Base-by-base conservation (phyloP, 2,329 filamentous ascomycete genomes). In the Alternaria alternata region DNA sequence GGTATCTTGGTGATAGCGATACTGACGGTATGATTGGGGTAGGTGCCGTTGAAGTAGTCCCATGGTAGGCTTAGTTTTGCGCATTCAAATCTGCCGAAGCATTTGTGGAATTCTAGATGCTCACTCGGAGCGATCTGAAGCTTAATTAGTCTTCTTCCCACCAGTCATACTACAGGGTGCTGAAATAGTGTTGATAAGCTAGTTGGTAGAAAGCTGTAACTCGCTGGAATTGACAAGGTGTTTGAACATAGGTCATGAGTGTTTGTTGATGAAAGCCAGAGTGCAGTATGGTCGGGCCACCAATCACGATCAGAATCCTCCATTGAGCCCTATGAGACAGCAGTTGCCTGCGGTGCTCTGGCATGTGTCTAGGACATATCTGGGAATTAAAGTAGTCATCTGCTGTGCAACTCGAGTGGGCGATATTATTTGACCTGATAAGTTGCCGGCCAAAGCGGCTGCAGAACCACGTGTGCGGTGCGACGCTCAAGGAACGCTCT, bases 21-120 rank as follows among this genome's bases (percentile, higher is more conserved):
- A 52, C 68, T 77, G 49, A 76, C 65, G 9, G 64, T 71, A 7
- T 64, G 56, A 46, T 74, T 58, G 3, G 69, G 69, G 53, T 73
- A 63, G 2, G 72, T 76, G 53, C 73, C 75, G 48, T 78, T 78
- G 68, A 77, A 78, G 61, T 77, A 77, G 59, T 78, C 76, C 14
- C 78, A 59, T 30, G 77, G 77, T 14, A 78, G 53, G 46, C 73
- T 71, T 18, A 78, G 55, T 59, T 74, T 77, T 14, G 77, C 75
- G 51, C 77, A 79, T 62, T 77, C 65, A 42, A 77, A 75, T 9
- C 51, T 62, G 46, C 64, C 60, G 57, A 69, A 75, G 58, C 76
- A 79, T 9, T 70, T 57, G 49, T 73, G 67, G 51, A 78, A 78
- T 20, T 71, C 56, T 5, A 78, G 57, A 16, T 69, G 26, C 38